These are phyloP conservation scores for Boletellus emodensis DNA, from an alignment of 768 basidiomycete species.

Conservation along the genomic window DNA sequence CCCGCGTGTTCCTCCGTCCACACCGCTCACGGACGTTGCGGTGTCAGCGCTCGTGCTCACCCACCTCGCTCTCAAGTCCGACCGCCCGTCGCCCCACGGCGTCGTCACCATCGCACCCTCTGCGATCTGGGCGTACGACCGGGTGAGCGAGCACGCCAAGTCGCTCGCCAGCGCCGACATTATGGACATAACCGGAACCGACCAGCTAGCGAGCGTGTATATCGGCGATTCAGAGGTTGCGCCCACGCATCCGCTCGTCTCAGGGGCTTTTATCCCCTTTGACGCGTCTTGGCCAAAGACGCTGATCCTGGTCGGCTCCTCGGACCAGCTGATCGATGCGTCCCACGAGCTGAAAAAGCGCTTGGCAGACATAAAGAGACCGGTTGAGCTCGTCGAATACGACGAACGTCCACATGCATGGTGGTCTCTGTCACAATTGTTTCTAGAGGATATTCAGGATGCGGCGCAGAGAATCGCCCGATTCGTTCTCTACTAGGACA, in stretches of 20 bases:
- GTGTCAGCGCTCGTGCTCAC: slow-evolving; percentile 22
- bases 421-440: slow-evolving; percentile 17
- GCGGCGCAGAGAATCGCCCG: slow-evolving; percentile 8
- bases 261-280: slow-evolving; percentile 14
- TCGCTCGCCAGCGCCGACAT: slow-evolving; percentile 8
- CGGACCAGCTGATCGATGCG: slow-evolving; percentile 11
- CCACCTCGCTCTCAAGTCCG: slow-evolving; percentile 49
- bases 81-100: slow-evolving; percentile 45
- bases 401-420: slow-evolving; percentile 20
- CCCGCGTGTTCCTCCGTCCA: neutral
- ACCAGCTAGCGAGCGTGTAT: neutral
- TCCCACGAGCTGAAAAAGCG: slow-evolving; percentile 8
- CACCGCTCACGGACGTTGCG: slow-evolving; percentile 1
- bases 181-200: neutral
- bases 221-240: slow-evolving; percentile 8
- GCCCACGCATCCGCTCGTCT: slow-evolving; percentile 16
- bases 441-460: slow-evolving; percentile 13
- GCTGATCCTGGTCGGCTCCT: slow-evolving; percentile 17
- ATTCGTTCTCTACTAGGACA: slow-evolving; percentile 3
- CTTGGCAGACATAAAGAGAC: neutral
- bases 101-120: slow-evolving; percentile 54
- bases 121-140: neutral
- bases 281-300: slow-evolving; percentile 20
- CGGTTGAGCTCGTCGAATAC: slow-evolving; percentile 25
- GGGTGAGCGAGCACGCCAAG: neutral